phyloP scores from a whole-genome alignment of 1,139 yeast species.

The Kurtzmaniella quercitrusa region DNA sequence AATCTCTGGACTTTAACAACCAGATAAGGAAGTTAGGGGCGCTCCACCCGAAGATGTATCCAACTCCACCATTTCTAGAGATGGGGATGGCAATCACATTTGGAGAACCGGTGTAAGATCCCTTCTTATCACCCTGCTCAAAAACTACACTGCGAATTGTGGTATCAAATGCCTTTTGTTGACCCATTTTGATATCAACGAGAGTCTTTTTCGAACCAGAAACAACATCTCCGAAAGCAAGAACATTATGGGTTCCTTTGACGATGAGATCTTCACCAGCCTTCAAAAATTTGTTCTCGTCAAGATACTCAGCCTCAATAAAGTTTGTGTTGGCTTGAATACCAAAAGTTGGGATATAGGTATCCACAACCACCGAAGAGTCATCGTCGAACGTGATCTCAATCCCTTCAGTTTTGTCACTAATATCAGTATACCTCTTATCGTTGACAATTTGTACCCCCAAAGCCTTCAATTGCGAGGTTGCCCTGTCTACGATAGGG shows the following conservation, averaged over 20 bases:
- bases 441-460: slow-evolving; percentile 26
- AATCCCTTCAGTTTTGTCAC: not conserved
- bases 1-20: slow-evolving; percentile 22
- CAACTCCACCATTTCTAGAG: slow-evolving; percentile 35
- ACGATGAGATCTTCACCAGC: slow-evolving; percentile 25
- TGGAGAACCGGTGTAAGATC: slow-evolving; percentile 12
- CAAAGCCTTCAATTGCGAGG: slow-evolving; percentile 17
- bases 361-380: slow-evolving; percentile 18
- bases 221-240: slow-evolving; percentile 32
- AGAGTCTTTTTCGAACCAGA: slow-evolving; percentile 19
- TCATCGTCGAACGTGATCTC: slow-evolving; percentile 16
- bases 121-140: slow-evolving; percentile 11
- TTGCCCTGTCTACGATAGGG: slow-evolving; percentile 14
- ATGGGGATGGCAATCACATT: slow-evolving; percentile 25
- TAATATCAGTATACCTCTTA: slow-evolving; percentile 10
- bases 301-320: slow-evolving; percentile 14
- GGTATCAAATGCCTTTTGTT: slow-evolving; percentile 16
- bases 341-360: slow-evolving; percentile 22
- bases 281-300: slow-evolving; percentile 19
- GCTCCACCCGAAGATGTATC: slow-evolving; percentile 23
- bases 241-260: slow-evolving; percentile 20
- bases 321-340: slow-evolving; percentile 24
- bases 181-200: slow-evolving; percentile 24
- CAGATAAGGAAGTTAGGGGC: slow-evolving; percentile 28
- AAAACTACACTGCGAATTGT: slow-evolving; percentile 16